A percentile compares a stretch with the other conserved stretches of the same genome.
Conservation (phyloP, 1,284 basidiomycete species). For the Marasmius sp. region DNA sequence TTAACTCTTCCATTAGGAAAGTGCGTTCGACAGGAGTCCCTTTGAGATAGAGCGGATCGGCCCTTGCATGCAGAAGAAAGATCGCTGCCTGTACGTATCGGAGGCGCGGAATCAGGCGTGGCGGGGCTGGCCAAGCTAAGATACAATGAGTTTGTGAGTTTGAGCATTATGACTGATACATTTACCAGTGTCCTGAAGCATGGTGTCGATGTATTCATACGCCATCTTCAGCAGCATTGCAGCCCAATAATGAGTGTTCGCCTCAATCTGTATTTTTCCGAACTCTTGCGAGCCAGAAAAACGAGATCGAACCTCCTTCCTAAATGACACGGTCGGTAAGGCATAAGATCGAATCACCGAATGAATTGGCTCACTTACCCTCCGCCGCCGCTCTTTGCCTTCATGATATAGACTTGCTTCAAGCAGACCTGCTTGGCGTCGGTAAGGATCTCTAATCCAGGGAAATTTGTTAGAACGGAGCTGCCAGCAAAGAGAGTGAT, state of each 20-base stretch:
- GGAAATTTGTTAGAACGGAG: background rate
- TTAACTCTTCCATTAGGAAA: conserved; percentile 5
- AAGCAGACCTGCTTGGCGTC: background rate
- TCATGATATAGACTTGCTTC: background rate
- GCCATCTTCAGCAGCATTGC: background rate
- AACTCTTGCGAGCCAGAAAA: background rate
- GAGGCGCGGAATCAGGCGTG: background rate
- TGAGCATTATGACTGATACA: background rate
- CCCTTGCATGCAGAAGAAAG: background rate
- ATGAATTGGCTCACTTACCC: background rate
- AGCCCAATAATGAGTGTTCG: conserved; percentile 1
- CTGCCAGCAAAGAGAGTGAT: background rate
- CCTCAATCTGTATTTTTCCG: background rate
- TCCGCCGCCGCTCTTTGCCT: background rate
- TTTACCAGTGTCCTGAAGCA: background rate
- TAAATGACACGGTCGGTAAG: background rate
- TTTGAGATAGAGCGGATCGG: background rate
- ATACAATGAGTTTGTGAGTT: background rate
- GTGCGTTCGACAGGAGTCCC: background rate
- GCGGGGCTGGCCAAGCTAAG: background rate
- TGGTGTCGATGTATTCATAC: background rate
- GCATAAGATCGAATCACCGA: background rate
- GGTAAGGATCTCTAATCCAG: background rate
- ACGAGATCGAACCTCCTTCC: background rate
- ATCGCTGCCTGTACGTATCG: background rate